Percentiles rank a stretch among this genome's conserved stretches.
These are phyloP conservation scores for Astrephomene gubernaculifera DNA, from an alignment of 139 green algal species.

Conservation along the genomic window DNA sequence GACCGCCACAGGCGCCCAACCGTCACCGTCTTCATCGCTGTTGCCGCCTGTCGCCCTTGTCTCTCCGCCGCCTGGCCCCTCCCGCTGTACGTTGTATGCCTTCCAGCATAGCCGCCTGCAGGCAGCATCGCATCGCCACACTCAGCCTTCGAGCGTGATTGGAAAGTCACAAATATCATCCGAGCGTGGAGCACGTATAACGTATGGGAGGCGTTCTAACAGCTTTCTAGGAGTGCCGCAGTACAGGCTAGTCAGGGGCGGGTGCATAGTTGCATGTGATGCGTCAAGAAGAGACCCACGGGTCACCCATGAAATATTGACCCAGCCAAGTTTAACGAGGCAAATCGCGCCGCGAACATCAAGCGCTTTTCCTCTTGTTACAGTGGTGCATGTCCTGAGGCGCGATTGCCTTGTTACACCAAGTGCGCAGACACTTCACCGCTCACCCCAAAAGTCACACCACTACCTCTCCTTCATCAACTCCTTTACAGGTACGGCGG, in stretches of 20 bases:
- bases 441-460: too few relatives aligned
- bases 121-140: too few relatives aligned
- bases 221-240: background rate
- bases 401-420: background rate
- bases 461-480: background rate
- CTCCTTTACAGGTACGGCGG: background rate
- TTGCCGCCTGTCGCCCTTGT: too few relatives aligned
- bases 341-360: background rate
- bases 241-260: background rate
- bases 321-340: background rate
- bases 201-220: background rate
- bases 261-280: background rate
- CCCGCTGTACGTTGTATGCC: constrained; percentile 4
- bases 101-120: constrained; percentile 23
- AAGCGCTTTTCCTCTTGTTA: background rate
- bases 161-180: background rate
- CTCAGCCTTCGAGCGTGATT: too few relatives aligned
- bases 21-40: too few relatives aligned
- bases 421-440: background rate
- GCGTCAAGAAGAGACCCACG: background rate
- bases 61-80: too few relatives aligned
- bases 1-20: too few relatives aligned
- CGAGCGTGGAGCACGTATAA: background rate
- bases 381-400: background rate
- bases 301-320: background rate